Evolutionary conservation across 2,329 filamentous ascomycete species (phyloP).

Genomic region (Cercospora beticola): DNA sequence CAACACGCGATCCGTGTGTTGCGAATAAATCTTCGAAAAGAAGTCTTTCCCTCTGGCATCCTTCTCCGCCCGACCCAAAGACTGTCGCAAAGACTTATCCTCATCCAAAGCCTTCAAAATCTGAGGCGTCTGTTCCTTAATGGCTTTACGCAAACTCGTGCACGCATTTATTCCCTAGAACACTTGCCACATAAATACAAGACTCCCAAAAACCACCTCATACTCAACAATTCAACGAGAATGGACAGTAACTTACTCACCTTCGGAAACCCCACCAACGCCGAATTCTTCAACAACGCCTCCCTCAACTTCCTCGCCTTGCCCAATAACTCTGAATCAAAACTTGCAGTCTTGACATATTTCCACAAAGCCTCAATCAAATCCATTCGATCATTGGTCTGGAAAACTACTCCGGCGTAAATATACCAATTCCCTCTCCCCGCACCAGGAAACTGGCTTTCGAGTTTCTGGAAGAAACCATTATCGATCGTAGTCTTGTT

Average conservation of each 20-base stretch:
- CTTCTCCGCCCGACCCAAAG: constrained; percentile 19
- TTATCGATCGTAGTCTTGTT: constrained; percentile 13
- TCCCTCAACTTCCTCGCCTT: constrained; percentile 22
- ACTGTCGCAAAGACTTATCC: constrained; percentile 18
- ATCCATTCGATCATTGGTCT: constrained; percentile 25
- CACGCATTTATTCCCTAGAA: constrained; percentile 24
- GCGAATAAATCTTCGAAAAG: constrained; percentile 25
- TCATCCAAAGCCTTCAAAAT: constrained; percentile 17
- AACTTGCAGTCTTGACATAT: constrained; percentile 10
- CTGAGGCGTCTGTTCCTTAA: constrained; percentile 12
- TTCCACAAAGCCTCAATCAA: constrained; percentile 17
- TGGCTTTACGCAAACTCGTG: constrained; percentile 18
- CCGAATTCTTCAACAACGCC: constrained; percentile 21
- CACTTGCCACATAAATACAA: neutral
- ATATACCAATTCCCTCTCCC: constrained; percentile 19
- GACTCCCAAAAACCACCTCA: neutral
- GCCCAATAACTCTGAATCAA: constrained; percentile 9
- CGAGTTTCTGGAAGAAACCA: constrained; percentile 23
- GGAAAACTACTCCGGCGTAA: constrained; percentile 22
- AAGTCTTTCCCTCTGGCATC: constrained; percentile 21
- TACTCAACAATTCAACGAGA: neutral
- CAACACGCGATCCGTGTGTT: constrained; percentile 25
- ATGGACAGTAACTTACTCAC: neutral
- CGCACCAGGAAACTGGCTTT: constrained; percentile 15
- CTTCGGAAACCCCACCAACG: constrained; percentile 25